Conservation (phyloP, 2,329 filamentous ascomycete species). For the Hypomyces perniciosus region DNA sequence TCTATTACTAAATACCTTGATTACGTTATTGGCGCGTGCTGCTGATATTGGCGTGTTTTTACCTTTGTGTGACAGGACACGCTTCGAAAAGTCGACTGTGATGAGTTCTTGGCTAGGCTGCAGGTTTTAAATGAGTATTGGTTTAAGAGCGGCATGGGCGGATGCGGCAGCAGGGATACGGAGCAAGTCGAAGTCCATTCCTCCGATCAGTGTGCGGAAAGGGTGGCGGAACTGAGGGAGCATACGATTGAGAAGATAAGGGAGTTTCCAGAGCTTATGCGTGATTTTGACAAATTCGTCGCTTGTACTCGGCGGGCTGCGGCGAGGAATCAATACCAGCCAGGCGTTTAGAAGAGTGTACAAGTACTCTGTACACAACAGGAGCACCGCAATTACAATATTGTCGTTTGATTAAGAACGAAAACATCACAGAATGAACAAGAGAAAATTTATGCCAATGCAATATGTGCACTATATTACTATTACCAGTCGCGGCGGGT, state of each 20-base stretch:
- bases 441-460: too few species aligned
- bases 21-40: background rate
- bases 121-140: conserved; percentile 16
- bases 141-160: conserved; percentile 6
- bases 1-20: background rate
- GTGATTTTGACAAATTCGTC: conserved; percentile 23
- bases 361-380: background rate
- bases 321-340: background rate
- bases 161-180: conserved; percentile 1
- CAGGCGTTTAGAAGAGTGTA: background rate
- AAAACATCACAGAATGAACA: too few species aligned
- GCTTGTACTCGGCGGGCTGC: conserved; percentile 14
- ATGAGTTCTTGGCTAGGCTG: conserved; percentile 18
- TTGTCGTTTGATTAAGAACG: too few species aligned
- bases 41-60: background rate
- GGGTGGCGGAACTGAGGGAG: conserved; percentile 17
- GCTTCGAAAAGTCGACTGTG: conserved; percentile 21
- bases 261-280: conserved; percentile 22
- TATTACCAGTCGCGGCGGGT: too few species aligned
- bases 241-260: conserved; percentile 19
- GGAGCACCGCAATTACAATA: background rate
- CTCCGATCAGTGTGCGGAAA: conserved; percentile 7
- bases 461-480: too few species aligned
- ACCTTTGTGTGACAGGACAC: conserved; percentile 14
- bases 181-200: background rate